Base-by-base conservation (phyloP, 306 rosid genomes). In the Senna siamea region DNA sequence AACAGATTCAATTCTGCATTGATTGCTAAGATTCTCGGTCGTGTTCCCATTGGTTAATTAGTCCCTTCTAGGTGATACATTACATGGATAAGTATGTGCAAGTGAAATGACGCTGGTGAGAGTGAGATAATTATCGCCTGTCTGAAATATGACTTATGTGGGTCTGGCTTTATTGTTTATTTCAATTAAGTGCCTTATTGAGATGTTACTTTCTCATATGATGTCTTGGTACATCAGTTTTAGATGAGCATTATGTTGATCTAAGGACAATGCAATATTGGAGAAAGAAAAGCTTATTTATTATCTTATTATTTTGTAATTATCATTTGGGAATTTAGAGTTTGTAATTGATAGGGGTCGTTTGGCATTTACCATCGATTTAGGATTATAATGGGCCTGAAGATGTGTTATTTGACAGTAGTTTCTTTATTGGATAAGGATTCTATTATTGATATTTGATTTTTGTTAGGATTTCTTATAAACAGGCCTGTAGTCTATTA, bases 1-100 rank as follows among this genome's bases (percentile, higher is more conserved):
- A n/a, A 30, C 66, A 63, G 35, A 67, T 68, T 48, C 30, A 58
- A 51, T 77, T 35, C 68, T 57, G 44, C 28, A 60, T 53, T 67
- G 6, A 14, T 76, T 41, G 56, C 73, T n/a, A 59, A 28, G 64
- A 38, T 60, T 77, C 57, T 77, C 2, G 51, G 72, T 28, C 46
- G 54, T 58, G 17, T 64, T 53, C 28, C 37, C 61, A 10, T 67
- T 44, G 44, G 54, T 72, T 74, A 38, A 28, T 60, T 70, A 12
- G 53, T 14, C 40, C 44, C 62, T 81, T n/a, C 53, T 15, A 23
- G 32, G 63, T 60, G 52, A 55, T 76, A 41, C 46, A 26, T 35
- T 69, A 5, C 30, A 26, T 26, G 30, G 23, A 48, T 74, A 48
- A 13, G 7, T 26, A 58, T 10, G 43, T 71, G 50, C 73, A 54